Base-by-base conservation (phyloP, 2,329 filamentous ascomycete species). In the Talaromyces albobiverticillius region DNA sequence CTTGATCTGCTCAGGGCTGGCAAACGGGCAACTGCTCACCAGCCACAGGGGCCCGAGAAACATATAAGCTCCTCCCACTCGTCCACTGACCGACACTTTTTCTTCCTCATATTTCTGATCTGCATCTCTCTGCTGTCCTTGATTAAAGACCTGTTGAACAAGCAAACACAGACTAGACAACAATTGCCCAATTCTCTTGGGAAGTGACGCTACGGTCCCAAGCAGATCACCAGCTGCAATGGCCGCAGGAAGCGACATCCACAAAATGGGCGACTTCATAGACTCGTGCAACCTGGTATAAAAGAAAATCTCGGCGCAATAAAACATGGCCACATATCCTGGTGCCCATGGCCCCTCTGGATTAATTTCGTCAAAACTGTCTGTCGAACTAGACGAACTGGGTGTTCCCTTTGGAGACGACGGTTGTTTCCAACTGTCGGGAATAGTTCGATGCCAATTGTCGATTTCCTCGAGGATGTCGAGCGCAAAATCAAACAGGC, bases 41-140 rank as follows among this genome's bases (percentile, higher is more conserved):
- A 49, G 11, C 46, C 46, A 49, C 13, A 49, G 46, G n/a, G 46
- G 46, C 16, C 5, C 20, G 9, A 49, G 18, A 23, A 49, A 10
- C 46, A 49, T 49, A n/a, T 49, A 49, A 32, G 31, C 46, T 14
- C 20, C 46, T 38, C 46, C 46, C 10, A 31, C 46, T 49, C 32
- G 31, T 40, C 46, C 46, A 29, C 34, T 26, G 22, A 36, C 34
- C 32, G 38, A 16, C 13, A 49, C 31, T 9, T 46, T n/a, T 20
- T 46, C 45, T 3, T 46, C 31, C 13, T 8, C 13, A 14, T 34
- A 14, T 29, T 9, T 29, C 25, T 29, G 25, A n/a, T n/a, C 31
- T 34, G 31, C 13, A 34, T 10, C 3, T 14, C 13, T 10, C 31
- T 34, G 31, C 31, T 34, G 9, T 14, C 13, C 4, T 14, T 34